Evolutionary conservation across 768 basidiomycete species (phyloP).

Genomic region (Tephrocybe sp.): DNA sequence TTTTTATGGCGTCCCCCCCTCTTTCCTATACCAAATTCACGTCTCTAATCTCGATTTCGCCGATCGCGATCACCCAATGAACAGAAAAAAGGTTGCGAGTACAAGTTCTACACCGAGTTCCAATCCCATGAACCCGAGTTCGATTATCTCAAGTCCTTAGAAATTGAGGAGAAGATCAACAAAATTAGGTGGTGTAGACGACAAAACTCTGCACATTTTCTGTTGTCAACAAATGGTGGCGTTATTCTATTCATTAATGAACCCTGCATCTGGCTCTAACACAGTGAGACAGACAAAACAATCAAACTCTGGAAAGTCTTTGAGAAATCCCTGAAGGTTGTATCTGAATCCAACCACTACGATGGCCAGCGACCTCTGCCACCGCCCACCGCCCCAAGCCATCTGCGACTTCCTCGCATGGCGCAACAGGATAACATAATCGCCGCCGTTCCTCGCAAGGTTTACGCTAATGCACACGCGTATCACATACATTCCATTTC

Average conservation of each 20-base stretch:
- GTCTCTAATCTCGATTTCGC: constrained; percentile 20
- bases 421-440: constrained; percentile 96
- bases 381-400: constrained; percentile 53
- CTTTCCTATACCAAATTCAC: constrained; percentile 8
- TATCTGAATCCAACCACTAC: constrained; percentile 93
- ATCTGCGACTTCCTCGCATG: constrained; percentile 89
- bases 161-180: constrained; percentile 99
- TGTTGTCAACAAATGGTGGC: constrained; percentile 95
- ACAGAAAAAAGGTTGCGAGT: constrained; percentile 99
- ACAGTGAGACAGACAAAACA: constrained; percentile 79
- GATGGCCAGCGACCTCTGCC: constrained; percentile 75
- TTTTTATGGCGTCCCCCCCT: constrained; percentile 15
- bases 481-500: constrained; percentile 99
- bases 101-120: constrained; percentile 99
- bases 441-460: constrained; percentile 97
- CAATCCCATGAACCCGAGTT: constrained; percentile 99
- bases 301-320: constrained; percentile 99
- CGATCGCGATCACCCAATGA: constrained; percentile 17
- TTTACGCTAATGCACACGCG: constrained; percentile 98
- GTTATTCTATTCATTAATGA: constrained; percentile 11
- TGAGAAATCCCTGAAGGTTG: constrained; percentile 93
- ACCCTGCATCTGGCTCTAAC: constrained; percentile 5
- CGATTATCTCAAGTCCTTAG: constrained; percentile 98
- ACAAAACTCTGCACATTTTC: constrained; percentile 96
- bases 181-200: constrained; percentile 99